phyloP scores from a whole-genome alignment of 2,329 filamentous ascomycete species.

The Orbilia oligospora region DNA sequence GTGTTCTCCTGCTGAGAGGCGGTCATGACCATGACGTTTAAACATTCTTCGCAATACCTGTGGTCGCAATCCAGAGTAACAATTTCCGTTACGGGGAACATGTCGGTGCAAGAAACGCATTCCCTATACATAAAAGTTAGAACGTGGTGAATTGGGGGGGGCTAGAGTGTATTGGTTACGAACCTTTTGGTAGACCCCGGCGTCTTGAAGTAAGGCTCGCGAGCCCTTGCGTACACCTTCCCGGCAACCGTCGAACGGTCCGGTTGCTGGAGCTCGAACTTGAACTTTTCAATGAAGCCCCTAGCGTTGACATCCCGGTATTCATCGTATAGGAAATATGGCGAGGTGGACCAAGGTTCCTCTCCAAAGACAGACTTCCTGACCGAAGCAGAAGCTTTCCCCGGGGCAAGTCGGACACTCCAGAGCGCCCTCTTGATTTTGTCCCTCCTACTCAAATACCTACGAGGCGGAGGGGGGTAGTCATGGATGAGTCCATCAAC shows the following conservation, averaged over 20 bases:
- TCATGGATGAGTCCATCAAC: slow-evolving; percentile 33
- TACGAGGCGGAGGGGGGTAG: slow-evolving; percentile 21
- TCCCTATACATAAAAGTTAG: slow-evolving; percentile 34
- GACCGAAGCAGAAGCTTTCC: slow-evolving; percentile 46
- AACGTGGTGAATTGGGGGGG: background rate
- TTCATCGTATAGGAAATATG: slow-evolving; percentile 55
- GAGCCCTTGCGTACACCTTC: slow-evolving; percentile 51
- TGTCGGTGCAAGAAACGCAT: slow-evolving; percentile 55
- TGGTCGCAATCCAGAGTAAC: slow-evolving; percentile 46
- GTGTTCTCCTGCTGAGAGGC: slow-evolving; percentile 53
- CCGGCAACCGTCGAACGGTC: slow-evolving; percentile 33
- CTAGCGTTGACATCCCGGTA: slow-evolving; percentile 33
- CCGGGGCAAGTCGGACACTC: slow-evolving; percentile 39
- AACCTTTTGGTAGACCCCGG: slow-evolving; percentile 51
- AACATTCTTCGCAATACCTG: slow-evolving; percentile 45
- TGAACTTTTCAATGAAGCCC: slow-evolving; percentile 53
- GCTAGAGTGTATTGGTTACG: background rate
- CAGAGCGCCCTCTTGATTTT: slow-evolving; percentile 51
- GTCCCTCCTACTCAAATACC: slow-evolving; percentile 38
- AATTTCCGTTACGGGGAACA: slow-evolving; percentile 45
- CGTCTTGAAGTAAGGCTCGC: slow-evolving; percentile 50
- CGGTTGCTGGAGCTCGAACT: slow-evolving; percentile 39
- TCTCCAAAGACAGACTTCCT: slow-evolving; percentile 49
- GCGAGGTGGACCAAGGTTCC: slow-evolving; percentile 41
- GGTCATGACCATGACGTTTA: slow-evolving; percentile 47